Evolutionary conservation across 2,329 filamentous ascomycete genomes (phyloP).

Genomic region (Colletotrichum liaoningense): DNA sequence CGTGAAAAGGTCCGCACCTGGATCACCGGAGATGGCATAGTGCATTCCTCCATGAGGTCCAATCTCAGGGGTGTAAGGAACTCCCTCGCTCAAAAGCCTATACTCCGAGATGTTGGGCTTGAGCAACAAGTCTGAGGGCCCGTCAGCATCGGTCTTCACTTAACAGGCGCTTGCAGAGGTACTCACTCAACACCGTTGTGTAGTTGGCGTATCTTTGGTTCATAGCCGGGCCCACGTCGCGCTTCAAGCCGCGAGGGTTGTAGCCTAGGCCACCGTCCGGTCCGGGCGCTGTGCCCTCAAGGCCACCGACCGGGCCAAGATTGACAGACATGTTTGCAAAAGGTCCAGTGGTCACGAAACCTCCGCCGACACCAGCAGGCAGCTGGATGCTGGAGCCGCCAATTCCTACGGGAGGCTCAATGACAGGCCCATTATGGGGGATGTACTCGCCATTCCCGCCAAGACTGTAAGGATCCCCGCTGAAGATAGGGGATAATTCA

Average conservation of each 20-base stretch:
- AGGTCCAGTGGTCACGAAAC: slow-evolving; percentile 59
- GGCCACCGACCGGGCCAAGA: slow-evolving; percentile 45
- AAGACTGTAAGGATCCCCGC: slow-evolving; percentile 45
- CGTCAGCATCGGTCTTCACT: not conserved
- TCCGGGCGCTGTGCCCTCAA: slow-evolving; percentile 35
- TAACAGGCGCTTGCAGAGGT: too few species aligned
- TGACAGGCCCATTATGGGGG: slow-evolving; percentile 41
- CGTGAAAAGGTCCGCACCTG: slow-evolving; percentile 44
- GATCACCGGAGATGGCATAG: slow-evolving; percentile 47
- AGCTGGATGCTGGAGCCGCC: slow-evolving; percentile 34
- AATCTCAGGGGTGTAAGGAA: slow-evolving; percentile 43
- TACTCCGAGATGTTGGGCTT: slow-evolving; percentile 46
- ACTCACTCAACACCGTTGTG: slow-evolving; percentile 38
- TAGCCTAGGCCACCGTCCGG: slow-evolving; percentile 46
- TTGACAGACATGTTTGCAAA: slow-evolving; percentile 51
- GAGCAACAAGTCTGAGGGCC: slow-evolving; percentile 42
- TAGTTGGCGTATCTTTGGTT: slow-evolving; percentile 46
- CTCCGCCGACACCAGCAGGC: slow-evolving; percentile 61
- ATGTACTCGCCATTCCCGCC: slow-evolving; percentile 50
- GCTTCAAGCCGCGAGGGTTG: slow-evolving; percentile 49
- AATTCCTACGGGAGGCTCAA: slow-evolving; percentile 39
- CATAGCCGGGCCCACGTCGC: slow-evolving; percentile 44
- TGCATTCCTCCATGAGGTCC: slow-evolving; percentile 46
- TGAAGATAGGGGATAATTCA: not conserved
- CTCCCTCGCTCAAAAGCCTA: slow-evolving; percentile 49